Conservation (phyloP, 306 rosid species). For the Astragalus glycyphyllos region DNA sequence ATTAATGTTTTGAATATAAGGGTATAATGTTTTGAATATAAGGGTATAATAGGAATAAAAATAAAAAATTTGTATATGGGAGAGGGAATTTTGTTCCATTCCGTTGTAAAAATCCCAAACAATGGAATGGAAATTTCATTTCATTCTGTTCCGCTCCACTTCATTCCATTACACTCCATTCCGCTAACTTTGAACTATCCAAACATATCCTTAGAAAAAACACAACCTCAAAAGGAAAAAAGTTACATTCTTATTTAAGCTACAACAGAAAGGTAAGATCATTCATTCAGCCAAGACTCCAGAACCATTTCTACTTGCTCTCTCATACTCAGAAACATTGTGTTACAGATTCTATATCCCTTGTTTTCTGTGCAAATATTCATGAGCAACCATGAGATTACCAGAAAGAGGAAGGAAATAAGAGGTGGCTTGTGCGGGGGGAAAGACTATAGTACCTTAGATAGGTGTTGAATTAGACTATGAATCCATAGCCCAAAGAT, state of each 20-base stretch:
- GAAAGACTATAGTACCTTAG: conserved; percentile 65
- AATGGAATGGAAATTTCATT: no score
- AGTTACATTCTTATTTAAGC: conserved; percentile 46
- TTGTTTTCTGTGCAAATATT: conserved; percentile 61
- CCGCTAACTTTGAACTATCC: no score
- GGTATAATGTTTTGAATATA: no score
- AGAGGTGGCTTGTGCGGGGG: conserved; percentile 3
- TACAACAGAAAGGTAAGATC: conserved; percentile 63
- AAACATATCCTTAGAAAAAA: conserved; percentile 36
- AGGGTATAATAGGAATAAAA: no score
- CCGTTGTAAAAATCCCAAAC: no score
- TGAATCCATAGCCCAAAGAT: conserved; percentile 77
- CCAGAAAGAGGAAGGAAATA: conserved; percentile 24
- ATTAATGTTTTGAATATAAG: no score
- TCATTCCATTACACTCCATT: no score
- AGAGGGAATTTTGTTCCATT: no score
- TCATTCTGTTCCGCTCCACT: no score
- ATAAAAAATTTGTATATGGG: no score
- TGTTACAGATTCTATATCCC: conserved; percentile 58
- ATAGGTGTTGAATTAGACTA: conserved; percentile 79
- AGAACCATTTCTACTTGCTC: conserved; percentile 54
- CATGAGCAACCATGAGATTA: conserved; percentile 25
- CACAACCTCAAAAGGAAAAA: conserved; percentile 49
- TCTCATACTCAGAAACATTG: conserved; percentile 57
- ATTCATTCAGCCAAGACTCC: conserved; percentile 51